phyloP scores from a whole-genome alignment of 169 alveolate species.

The Plasmodium gallinaceum region DNA sequence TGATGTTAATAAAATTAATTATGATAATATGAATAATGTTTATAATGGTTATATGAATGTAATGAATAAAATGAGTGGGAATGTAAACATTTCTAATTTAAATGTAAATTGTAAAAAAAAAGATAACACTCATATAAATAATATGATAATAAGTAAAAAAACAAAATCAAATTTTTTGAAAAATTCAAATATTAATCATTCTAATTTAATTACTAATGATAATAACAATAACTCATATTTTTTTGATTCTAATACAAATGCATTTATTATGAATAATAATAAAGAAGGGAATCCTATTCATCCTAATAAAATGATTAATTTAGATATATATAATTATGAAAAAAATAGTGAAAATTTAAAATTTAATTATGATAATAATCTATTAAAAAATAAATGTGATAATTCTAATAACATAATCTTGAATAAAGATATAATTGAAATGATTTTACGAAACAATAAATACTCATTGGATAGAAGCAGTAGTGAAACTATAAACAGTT shows the following conservation, averaged over 20 bases:
- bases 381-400: not conserved
- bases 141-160: not conserved
- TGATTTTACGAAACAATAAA: constrained; percentile 54
- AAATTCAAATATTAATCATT: no score
- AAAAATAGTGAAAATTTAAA: not conserved
- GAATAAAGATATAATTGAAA: constrained; percentile 40
- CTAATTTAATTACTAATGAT: not conserved
- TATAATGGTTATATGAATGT: no score
- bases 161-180: not conserved
- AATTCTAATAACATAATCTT: constrained; percentile 14
- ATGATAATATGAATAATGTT: no score
- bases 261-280: not conserved
- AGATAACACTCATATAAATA: not conserved
- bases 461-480: constrained; percentile 10
- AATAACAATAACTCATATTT: not conserved
- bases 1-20: no score
- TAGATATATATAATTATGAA: not conserved
- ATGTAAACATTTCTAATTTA: no score
- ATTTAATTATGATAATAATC: not conserved
- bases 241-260: not conserved
- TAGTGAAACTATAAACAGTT: constrained; percentile 5
- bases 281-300: not conserved
- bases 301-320: not conserved
- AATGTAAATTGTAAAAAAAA: not conserved
- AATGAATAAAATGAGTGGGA: no score